Evolutionary conservation across 1,284 basidiomycete species (phyloP), one percentile per base, ranked within the genome.

Genomic region (Trametes pubescens): DNA sequence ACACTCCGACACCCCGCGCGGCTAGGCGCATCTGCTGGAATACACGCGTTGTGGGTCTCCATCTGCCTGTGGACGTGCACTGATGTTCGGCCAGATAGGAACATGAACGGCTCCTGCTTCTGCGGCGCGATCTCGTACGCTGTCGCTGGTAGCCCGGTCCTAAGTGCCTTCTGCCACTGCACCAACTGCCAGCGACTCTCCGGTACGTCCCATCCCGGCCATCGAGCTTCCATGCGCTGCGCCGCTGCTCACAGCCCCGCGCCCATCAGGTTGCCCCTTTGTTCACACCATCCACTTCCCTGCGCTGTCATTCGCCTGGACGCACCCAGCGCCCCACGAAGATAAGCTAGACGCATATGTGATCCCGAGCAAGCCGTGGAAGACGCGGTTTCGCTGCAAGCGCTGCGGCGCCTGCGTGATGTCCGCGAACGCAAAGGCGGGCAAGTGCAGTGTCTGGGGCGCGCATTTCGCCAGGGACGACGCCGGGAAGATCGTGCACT

Each of bases 121-220:
- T 90, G 88, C 67, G 79, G 81, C 10, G 66, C 76, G 6, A 75
- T 83, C 3, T 73, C 81, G 0, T 88, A 84, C 65, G 62, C 77
- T 55, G 77, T 86, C 0, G 74, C 71, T 21, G 83, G 83, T 1
- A 73, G 71, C 40, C 86, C 88, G 0, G 65, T 83, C 9, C 74
- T 86, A 38, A 84, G 82, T 65, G 86, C 84, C 7, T 90, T 85
- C 71, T 89, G 87, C 63, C 88, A 89, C 70, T 90, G 88, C 69
- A 86, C 86, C 5, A 72, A 81, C 44, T 90, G 89, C 69, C 89
- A 90, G 72, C 77, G 83, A 34, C 72, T 87, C 48, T 82, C 77
- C 65, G 83, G 87, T 86, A 69, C 63, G 79, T 21, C 7, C n/a
- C 44, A 51, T 59, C 26, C 62, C 21, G 56, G 26, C 26, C 24